Evolutionary conservation across 148 eudicot species (phyloP).

Genomic region (Rhododendron ferrugineum): DNA sequence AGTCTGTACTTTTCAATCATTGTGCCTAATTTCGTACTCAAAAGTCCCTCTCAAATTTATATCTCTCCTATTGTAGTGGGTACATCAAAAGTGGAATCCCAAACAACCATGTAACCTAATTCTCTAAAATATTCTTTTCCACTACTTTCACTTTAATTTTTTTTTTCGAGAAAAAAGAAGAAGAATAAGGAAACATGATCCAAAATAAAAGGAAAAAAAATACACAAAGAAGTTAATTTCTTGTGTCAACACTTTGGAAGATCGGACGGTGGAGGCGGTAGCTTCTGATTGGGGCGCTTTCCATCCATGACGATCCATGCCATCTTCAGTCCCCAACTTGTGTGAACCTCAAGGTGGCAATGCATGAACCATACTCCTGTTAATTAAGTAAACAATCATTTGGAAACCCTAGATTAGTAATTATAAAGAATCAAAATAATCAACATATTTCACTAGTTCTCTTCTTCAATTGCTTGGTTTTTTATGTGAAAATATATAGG

Average conservation of each 20-base stretch:
- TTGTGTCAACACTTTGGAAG: constrained; percentile 34
- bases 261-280: constrained; percentile 37
- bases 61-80: neutral
- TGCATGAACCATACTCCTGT: constrained; percentile 46
- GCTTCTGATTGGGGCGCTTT: constrained; percentile 33
- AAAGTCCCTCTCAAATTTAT: neutral
- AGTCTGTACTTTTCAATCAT: neutral
- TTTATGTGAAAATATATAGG: neutral
- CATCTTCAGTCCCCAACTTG: constrained; percentile 45
- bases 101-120: neutral
- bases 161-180: neutral
- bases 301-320: constrained; percentile 42
- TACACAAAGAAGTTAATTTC: neutral
- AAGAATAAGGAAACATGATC: neutral
- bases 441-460: neutral
- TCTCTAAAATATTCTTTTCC: neutral
- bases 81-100: neutral
- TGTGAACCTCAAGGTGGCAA: constrained; percentile 35
- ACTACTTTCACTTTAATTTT: neutral
- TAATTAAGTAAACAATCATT: neutral
- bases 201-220: neutral
- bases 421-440: neutral
- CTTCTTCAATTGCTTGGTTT: neutral
- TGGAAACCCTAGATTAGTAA: neutral
- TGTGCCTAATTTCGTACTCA: neutral